Evolutionary conservation across 2,329 filamentous ascomycete species (phyloP).

Genomic region (Nemania sp.): DNA sequence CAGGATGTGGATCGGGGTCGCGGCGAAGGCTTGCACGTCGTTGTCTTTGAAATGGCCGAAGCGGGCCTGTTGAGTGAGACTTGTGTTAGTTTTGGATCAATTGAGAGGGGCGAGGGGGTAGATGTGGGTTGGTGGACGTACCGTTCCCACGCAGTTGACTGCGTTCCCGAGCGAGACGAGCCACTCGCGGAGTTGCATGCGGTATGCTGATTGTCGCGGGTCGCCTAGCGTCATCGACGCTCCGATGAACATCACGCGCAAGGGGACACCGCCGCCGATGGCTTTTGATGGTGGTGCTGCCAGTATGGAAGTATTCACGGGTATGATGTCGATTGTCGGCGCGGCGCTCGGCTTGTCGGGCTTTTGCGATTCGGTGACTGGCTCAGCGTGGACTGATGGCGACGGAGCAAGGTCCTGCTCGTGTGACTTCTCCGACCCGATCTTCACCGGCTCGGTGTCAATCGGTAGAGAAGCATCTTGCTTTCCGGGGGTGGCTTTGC

Average conservation of each 20-base stretch:
- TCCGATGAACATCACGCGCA: constrained; percentile 44
- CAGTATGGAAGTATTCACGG: constrained; percentile 7
- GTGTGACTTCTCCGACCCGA: constrained; percentile 14
- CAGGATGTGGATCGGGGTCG: constrained; percentile 46
- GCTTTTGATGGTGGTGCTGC: constrained; percentile 17
- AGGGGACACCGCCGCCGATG: constrained; percentile 38
- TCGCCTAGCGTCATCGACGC: constrained; percentile 41
- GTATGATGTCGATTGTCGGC: constrained; percentile 2
- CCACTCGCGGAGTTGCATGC: constrained; percentile 41
- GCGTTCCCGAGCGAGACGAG: constrained; percentile 39
- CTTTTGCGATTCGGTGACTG: not conserved
- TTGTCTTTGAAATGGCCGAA: constrained; percentile 49
- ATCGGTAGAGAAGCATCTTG: not conserved
- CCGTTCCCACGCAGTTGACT: constrained; percentile 42
- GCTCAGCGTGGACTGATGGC: constrained; percentile 3
- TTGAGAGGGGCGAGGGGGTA: not conserved
- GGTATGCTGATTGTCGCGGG: constrained; percentile 39
- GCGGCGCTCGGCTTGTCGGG: constrained; percentile 4
- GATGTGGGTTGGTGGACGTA: constrained; percentile 21
- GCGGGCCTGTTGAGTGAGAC: constrained; percentile 27
- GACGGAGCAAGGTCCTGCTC: constrained; percentile 6
- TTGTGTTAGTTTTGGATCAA: constrained; percentile 12
- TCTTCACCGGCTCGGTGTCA: not conserved
- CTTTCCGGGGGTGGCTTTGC: not conserved
- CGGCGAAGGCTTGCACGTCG: constrained; percentile 47